Evolutionary conservation across 116 monocot genomes (phyloP), one percentile per base, ranked within the genome.

Genomic region (Papilionanthe hybrid): DNA sequence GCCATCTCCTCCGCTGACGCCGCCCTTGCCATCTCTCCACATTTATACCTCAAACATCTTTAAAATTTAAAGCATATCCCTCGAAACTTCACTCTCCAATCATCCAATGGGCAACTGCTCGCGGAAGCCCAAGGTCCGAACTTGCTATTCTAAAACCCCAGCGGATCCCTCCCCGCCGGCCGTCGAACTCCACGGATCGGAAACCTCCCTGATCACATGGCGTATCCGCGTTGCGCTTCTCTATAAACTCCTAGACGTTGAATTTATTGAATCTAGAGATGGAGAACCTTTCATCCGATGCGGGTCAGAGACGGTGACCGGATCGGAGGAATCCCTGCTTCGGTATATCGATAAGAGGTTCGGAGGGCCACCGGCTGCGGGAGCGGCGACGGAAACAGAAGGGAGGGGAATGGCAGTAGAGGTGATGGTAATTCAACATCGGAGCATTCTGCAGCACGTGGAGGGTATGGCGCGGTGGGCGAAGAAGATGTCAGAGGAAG

Each of bases 361-460:
- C 79, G 79, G 83, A 29, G 88, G 81, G 69, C 81, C 89, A 27
- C 80, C 50, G 75, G 58, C 66, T 11, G 71, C 74, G 0, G 20
- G 28, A 27, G 5, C 48, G 10, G n/a, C 22, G 9, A n/a, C 60
- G 72, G 68, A 65, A 80, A 56, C 22, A 81, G 77, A 42, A 17
- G 63, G 44, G 22, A 20, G 11, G 44, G 83, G 43, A 72, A 25
- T 67, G 78, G 75, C 67, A 75, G 85, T 78, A 48, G 58, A 68
- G 79, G 81, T 78, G 71, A 78, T 80, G 67, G 47, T 48, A 81
- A 25, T 92, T 84, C 94, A 94, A 84, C 98, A 98, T 79, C 78
- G 91, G 72, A 93, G 98, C 84, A 45, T 91, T 77, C 82, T 82
- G 79, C 81, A 89, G 82, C 91, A 89, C 56, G 58, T 91, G 77